Evolutionary conservation across 176 grass and related monocot species (phyloP).

Genomic region (Lolium perenne): DNA sequence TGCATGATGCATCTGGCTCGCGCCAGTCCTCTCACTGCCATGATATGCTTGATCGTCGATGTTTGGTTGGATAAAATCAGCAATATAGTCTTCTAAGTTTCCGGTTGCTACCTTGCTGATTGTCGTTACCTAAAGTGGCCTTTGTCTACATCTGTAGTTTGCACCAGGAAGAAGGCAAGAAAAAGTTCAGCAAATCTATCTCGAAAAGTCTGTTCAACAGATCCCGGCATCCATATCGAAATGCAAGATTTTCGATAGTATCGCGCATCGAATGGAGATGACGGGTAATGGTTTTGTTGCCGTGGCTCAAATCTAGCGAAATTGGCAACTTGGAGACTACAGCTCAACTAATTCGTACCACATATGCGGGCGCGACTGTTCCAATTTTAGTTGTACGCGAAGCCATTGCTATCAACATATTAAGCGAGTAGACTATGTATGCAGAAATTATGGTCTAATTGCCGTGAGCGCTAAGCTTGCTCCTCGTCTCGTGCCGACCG

Average conservation of each 20-base stretch:
- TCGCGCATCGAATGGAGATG: no score
- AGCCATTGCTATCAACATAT: not conserved
- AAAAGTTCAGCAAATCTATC: no score
- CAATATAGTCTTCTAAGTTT: not conserved
- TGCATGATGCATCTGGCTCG: not conserved
- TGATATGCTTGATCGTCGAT: not conserved
- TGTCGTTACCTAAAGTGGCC: no score
- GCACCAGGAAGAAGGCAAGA: no score
- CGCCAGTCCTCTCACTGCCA: not conserved
- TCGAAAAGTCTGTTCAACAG: no score
- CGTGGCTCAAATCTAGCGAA: not conserved
- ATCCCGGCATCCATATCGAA: no score
- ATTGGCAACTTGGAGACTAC: not conserved
- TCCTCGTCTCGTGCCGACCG: not conserved
- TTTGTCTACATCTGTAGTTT: no score
- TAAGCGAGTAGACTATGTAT: not conserved
- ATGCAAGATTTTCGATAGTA: no score
- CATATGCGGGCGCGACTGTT: no score
- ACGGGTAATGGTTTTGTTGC: no score
- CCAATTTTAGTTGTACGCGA: not conserved
- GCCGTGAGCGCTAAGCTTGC: not conserved
- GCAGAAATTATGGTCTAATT: not conserved
- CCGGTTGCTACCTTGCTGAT: not conserved
- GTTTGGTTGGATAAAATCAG: not conserved
- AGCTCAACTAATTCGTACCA: not conserved